Evolutionary conservation across 768 basidiomycete species (phyloP).

Genomic region (Calocybe gangraenosa): DNA sequence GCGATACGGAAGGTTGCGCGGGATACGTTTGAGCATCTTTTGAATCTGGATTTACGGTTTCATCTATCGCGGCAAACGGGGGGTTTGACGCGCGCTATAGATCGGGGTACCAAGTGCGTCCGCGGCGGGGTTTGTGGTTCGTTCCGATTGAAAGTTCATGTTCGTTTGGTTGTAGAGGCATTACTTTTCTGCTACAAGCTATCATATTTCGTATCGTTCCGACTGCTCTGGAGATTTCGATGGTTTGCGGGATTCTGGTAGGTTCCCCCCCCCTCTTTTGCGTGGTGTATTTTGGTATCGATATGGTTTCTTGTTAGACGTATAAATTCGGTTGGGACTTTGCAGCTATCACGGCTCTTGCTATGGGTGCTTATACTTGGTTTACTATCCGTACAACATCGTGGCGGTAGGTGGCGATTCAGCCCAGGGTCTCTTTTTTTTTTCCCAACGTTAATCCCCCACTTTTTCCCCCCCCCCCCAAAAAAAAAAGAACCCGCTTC

Average conservation of each 20-base stretch:
- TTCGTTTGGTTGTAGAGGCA: slow-evolving; percentile 57
- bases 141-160: slow-evolving; percentile 2
- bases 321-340: slow-evolving; percentile 99
- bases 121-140: background rate
- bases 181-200: slow-evolving; percentile 90
- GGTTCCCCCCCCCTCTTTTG: too few relatives aligned
- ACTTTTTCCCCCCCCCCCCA: too few relatives aligned
- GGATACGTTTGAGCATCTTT: slow-evolving; percentile 92
- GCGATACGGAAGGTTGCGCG: slow-evolving; percentile 93
- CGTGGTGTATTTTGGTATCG: background rate
- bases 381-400: slow-evolving; percentile 95
- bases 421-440: background rate
- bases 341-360: slow-evolving; percentile 81
- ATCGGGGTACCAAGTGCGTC: slow-evolving; percentile 91
- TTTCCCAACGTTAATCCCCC: slow-evolving; percentile 2
- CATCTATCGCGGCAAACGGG: slow-evolving; percentile 94
- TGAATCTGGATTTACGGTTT: slow-evolving; percentile 88
- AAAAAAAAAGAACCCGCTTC: slow-evolving; percentile 90
- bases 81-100: slow-evolving; percentile 93
- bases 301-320: slow-evolving; percentile 46
- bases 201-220: slow-evolving; percentile 94
- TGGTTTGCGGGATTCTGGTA: slow-evolving; percentile 97
- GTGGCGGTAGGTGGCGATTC: slow-evolving; percentile 64
- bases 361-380: slow-evolving; percentile 92
- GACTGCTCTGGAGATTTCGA: slow-evolving; percentile 91